Conservation (phyloP, 1,139 yeast species). For the Suhomyces panamericanus region DNA sequence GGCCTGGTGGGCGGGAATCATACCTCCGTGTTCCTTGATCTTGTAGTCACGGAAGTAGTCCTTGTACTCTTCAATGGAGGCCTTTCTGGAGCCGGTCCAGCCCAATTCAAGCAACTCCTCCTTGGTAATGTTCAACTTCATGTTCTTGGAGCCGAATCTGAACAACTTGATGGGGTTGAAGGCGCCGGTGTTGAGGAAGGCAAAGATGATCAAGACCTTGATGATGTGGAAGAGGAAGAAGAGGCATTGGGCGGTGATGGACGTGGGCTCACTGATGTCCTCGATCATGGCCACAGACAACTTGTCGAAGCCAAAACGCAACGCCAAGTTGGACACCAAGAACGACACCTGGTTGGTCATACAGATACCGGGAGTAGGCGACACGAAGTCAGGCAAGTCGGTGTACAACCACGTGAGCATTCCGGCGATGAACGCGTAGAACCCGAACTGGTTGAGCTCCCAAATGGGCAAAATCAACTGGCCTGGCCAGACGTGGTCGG, state of each 20-base stretch:
- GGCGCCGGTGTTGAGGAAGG: constrained; percentile 64
- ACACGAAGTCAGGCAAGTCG: constrained; percentile 82
- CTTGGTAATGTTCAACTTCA: constrained; percentile 38
- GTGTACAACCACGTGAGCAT: constrained; percentile 81
- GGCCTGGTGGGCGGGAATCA: constrained; percentile 72
- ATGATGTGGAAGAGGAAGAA: constrained; percentile 72
- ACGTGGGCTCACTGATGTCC: constrained; percentile 45
- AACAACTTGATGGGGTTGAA: constrained; percentile 63
- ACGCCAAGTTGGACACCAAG: constrained; percentile 34
- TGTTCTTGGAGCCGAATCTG: constrained; percentile 30
- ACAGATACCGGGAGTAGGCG: constrained; percentile 92
- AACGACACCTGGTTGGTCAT: constrained; percentile 64
- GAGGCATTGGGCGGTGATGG: constrained; percentile 56
- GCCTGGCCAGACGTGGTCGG: constrained; percentile 80
- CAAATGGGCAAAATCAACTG: constrained; percentile 84
- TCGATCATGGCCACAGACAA: constrained; percentile 48
- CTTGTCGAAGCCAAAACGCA: constrained; percentile 31
- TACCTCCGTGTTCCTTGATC: constrained; percentile 72
- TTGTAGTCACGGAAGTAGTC: constrained; percentile 66
- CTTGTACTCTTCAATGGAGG: constrained; percentile 68
- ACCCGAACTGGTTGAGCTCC: constrained; percentile 56
- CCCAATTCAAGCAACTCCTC: constrained; percentile 70
- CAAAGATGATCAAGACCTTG: constrained; percentile 58
- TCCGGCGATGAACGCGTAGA: constrained; percentile 43
- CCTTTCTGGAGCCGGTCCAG: constrained; percentile 89